Evolutionary conservation across 1,139 yeast species (phyloP).

Genomic region (Pneumocystis jirovecii): DNA sequence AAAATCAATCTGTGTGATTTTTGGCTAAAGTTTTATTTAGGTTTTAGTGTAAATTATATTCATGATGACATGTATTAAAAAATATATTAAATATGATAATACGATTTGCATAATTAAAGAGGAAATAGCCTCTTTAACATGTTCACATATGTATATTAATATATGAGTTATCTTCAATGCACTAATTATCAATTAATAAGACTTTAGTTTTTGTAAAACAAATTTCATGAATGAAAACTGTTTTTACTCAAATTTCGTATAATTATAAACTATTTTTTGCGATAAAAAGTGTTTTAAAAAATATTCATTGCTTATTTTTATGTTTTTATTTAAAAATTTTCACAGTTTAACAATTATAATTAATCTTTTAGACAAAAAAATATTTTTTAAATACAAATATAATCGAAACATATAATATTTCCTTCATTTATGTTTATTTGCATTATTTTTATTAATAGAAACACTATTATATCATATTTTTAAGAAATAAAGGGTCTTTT

Average conservation of each 20-base stretch:
- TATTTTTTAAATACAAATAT: neutral
- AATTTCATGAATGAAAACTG: neutral
- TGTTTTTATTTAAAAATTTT: too few species aligned
- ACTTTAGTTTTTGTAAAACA: neutral
- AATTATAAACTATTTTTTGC: too few species aligned
- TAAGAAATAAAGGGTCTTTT: too few species aligned
- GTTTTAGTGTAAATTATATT: neutral
- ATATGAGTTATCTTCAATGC: too few species aligned
- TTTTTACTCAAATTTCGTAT: too few species aligned
- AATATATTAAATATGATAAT: neutral
- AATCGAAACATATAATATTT: too few species aligned
- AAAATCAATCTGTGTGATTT: neutral
- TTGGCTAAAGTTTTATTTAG: neutral
- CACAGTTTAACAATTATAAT: too few species aligned
- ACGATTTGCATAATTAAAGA: neutral
- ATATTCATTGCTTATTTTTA: too few species aligned
- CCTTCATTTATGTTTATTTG: too few species aligned
- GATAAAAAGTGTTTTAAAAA: too few species aligned
- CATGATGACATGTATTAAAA: neutral
- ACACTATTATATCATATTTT: too few species aligned
- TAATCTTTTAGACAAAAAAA: neutral
- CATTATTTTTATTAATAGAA: too few species aligned
- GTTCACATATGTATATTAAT: neutral
- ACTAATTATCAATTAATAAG: neutral
- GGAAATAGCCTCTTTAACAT: neutral